phyloP scores from a whole-genome alignment of 1,284 basidiomycete genomes.

The Abortiporus biennis region DNA sequence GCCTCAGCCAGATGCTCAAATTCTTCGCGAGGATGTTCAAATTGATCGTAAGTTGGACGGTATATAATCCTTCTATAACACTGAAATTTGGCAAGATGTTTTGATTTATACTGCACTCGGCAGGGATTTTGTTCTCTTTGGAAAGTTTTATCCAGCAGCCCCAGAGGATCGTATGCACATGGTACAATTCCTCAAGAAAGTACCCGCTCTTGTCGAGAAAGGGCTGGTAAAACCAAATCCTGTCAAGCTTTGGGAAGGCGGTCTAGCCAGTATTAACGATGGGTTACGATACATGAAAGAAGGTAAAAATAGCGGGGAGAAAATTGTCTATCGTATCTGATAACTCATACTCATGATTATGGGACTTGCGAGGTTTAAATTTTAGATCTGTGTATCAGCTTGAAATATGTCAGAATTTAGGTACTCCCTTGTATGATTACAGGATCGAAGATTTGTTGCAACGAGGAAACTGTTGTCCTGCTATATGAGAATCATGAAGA shows the following conservation, averaged over 20 bases:
- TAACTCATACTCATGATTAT: too few species aligned
- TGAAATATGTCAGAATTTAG: too few species aligned
- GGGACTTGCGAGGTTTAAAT: too few species aligned
- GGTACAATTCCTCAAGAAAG: slow-evolving; percentile 15
- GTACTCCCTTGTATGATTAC: too few species aligned
- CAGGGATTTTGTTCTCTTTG: slow-evolving; percentile 9
- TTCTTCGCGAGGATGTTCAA: slow-evolving; percentile 12
- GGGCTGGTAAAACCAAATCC: slow-evolving; percentile 17
- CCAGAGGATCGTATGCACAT: slow-evolving; percentile 17
- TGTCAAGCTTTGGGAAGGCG: slow-evolving; percentile 17
- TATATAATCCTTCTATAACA: too few species aligned
- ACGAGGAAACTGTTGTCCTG: too few species aligned
- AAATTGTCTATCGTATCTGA: too few species aligned
- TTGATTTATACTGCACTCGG: slow-evolving; percentile 17
- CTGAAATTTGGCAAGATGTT: too few species aligned
- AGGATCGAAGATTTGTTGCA: too few species aligned
- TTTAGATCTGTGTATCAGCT: too few species aligned
- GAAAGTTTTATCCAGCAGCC: slow-evolving; percentile 8
- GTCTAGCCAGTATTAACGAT: slow-evolving; percentile 14
- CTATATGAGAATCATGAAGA: too few species aligned
- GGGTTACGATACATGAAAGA: slow-evolving; percentile 17
- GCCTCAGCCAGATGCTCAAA: background rate
- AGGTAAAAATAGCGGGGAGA: slow-evolving; percentile 19
- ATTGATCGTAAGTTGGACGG: slow-evolving; percentile 12
- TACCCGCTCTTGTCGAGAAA: slow-evolving; percentile 14